phyloP scores from a whole-genome alignment of 305 asterid genomes.

The Andrographis paniculata region DNA sequence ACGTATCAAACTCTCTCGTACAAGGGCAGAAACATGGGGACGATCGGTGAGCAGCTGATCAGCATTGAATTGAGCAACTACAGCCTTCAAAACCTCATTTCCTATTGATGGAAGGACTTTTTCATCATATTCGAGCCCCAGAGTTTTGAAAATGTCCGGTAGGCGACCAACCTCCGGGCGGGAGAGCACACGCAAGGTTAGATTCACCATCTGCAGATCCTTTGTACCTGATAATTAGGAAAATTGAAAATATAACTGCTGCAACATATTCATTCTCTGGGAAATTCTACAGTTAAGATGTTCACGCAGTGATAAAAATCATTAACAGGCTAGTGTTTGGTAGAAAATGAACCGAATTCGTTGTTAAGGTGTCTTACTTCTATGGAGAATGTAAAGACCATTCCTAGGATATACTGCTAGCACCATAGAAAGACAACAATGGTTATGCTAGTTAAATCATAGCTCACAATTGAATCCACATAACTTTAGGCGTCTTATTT shows the following conservation, averaged over 20 bases:
- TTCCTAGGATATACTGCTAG: too few species aligned
- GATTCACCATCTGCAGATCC: slow-evolving; percentile 96
- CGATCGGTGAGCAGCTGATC: slow-evolving; percentile 86
- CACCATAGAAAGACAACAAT: too few species aligned
- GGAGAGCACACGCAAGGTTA: slow-evolving; percentile 83
- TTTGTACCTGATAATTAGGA: slow-evolving; percentile 43
- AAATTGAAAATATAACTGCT: not conserved
- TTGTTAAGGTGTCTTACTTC: too few species aligned
- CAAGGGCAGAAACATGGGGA: slow-evolving; percentile 88
- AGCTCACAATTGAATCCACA: too few species aligned
- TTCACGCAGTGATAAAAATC: too few species aligned
- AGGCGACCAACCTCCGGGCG: slow-evolving; percentile 72
- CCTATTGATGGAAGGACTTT: slow-evolving; percentile 95
- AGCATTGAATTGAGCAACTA: slow-evolving; percentile 92
- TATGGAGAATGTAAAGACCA: too few species aligned
- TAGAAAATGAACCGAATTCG: too few species aligned
- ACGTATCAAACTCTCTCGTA: slow-evolving; percentile 67
- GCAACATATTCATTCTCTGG: too few species aligned
- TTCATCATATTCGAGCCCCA: slow-evolving; percentile 87
- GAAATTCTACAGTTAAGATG: too few species aligned
- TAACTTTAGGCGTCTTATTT: too few species aligned
- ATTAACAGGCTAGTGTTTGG: too few species aligned
- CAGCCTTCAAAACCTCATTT: slow-evolving; percentile 83
- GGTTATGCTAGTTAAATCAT: too few species aligned
- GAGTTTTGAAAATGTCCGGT: slow-evolving; percentile 70